These are phyloP conservation scores for Hypoxylon rickii DNA, from an alignment of 495 filamentous ascomycete genomes.

Conservation along the genomic window DNA sequence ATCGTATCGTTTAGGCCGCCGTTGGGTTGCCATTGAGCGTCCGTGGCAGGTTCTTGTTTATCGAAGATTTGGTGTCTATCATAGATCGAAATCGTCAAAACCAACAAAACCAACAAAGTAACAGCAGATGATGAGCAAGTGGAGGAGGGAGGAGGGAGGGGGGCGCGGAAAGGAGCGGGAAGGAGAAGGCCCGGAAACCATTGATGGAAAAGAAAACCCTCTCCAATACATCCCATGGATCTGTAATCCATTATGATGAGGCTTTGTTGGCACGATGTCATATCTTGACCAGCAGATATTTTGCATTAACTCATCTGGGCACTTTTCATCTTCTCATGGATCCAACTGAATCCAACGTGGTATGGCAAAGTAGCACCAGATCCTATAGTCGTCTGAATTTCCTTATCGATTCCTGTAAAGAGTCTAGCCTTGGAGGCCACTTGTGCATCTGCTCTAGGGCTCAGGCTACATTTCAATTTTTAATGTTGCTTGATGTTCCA, in stretches of 20 bases:
- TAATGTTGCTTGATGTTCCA: too few species aligned
- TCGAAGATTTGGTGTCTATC: too few species aligned
- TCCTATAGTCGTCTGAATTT: conserved; percentile 25
- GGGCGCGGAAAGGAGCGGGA: not conserved
- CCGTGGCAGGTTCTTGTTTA: too few species aligned
- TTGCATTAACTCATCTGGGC: conserved; percentile 29
- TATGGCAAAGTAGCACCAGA: conserved; percentile 28
- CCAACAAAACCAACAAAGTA: not conserved
- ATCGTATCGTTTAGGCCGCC: conserved; percentile 22
- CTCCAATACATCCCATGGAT: too few species aligned
- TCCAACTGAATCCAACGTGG: conserved; percentile 12
- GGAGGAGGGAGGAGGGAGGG: not conserved
- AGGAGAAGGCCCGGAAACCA: too few species aligned
- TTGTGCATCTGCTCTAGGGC: too few species aligned
- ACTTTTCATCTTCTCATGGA: too few species aligned
- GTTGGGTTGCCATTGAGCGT: conserved; percentile 14
- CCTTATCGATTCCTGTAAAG: conserved; percentile 24
- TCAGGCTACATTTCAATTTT: too few species aligned
- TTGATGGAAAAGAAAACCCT: not conserved
- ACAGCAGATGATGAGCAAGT: conserved; percentile 1
- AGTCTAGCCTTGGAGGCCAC: not conserved
- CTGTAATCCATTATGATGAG: too few species aligned
- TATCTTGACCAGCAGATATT: conserved; percentile 24
- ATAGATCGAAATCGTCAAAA: too few species aligned
- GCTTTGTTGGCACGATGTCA: conserved; percentile 29